Evolutionary conservation across 768 basidiomycete species (phyloP).

Genomic region (Termitomyces sp.): DNA sequence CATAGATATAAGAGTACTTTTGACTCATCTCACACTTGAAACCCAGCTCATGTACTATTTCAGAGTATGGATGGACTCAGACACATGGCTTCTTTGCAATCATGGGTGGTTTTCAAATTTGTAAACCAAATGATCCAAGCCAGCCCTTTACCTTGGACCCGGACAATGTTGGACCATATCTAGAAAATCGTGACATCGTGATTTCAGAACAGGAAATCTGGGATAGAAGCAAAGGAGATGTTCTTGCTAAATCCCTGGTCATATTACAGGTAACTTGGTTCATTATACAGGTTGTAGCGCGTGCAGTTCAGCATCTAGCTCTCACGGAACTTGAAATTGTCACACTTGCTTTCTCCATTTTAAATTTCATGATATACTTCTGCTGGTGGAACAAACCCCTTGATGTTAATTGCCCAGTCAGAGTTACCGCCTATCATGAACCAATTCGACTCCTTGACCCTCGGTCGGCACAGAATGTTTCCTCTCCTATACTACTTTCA

Average conservation of each 20-base stretch:
- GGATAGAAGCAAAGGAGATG: slow-evolving; percentile 21
- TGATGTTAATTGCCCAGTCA: slow-evolving; percentile 13
- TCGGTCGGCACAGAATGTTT: neutral
- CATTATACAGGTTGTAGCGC: slow-evolving; percentile 20
- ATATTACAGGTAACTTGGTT: slow-evolving; percentile 26
- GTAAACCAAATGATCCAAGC: neutral
- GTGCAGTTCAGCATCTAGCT: slow-evolving; percentile 13
- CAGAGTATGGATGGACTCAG: slow-evolving; percentile 13
- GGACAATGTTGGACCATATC: neutral
- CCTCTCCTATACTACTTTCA: neutral
- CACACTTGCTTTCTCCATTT: slow-evolving; percentile 19
- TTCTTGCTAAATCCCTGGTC: slow-evolving; percentile 16
- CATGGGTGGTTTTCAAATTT: slow-evolving; percentile 20
- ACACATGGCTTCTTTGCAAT: slow-evolving; percentile 21
- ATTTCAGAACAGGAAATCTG: slow-evolving; percentile 16
- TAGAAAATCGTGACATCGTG: neutral
- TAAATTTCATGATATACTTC: slow-evolving; percentile 22
- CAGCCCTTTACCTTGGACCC: neutral
- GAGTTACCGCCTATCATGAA: neutral
- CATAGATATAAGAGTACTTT: neutral
- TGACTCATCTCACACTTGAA: neutral
- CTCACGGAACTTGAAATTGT: slow-evolving; percentile 25
- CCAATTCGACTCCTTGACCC: neutral
- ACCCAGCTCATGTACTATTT: neutral
- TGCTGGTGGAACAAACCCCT: slow-evolving; percentile 32